phyloP scores from a whole-genome alignment of 2,329 filamentous ascomycete genomes.

The Sporothrix pallida region DNA sequence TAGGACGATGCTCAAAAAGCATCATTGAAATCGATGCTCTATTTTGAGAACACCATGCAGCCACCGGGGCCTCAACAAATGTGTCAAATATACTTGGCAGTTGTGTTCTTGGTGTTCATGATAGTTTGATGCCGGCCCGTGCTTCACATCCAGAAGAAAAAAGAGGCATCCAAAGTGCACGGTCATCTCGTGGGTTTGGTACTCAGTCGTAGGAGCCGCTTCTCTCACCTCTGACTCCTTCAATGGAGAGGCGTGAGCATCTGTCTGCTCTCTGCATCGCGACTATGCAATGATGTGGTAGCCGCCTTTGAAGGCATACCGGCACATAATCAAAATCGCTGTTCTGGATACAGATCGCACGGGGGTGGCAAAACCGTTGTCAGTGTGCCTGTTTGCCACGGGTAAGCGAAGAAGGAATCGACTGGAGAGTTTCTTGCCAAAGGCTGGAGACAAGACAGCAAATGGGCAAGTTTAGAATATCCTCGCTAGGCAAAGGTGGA shows the following conservation, averaged over 20 bases:
- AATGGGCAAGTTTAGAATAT: neutral
- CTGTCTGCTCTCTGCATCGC: neutral
- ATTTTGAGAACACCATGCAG: neutral
- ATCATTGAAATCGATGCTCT: neutral
- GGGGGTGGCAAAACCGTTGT: slow-evolving; percentile 27
- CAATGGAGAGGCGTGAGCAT: slow-evolving; percentile 15
- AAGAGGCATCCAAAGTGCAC: slow-evolving; percentile 19
- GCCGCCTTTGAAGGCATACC: neutral
- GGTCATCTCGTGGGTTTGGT: neutral
- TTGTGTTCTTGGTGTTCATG: neutral
- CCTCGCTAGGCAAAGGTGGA: neutral
- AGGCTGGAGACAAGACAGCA: slow-evolving; percentile 7
- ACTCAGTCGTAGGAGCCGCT: neutral
- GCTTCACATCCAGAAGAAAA: neutral
- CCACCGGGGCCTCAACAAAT: slow-evolving; percentile 2
- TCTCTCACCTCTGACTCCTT: neutral
- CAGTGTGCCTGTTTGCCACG: neutral
- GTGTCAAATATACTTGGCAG: neutral
- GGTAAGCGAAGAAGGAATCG: neutral
- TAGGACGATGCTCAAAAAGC: neutral
- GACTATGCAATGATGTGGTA: slow-evolving; percentile 5
- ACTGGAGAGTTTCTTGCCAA: neutral
- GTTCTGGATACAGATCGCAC: neutral
- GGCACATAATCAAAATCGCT: neutral
- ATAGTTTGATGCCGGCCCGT: neutral